Percentiles rank a stretch among this genome's conserved stretches.
phyloP scores from a whole-genome alignment of 495 filamentous ascomycete genomes.

The Penicillium coprophilum region DNA sequence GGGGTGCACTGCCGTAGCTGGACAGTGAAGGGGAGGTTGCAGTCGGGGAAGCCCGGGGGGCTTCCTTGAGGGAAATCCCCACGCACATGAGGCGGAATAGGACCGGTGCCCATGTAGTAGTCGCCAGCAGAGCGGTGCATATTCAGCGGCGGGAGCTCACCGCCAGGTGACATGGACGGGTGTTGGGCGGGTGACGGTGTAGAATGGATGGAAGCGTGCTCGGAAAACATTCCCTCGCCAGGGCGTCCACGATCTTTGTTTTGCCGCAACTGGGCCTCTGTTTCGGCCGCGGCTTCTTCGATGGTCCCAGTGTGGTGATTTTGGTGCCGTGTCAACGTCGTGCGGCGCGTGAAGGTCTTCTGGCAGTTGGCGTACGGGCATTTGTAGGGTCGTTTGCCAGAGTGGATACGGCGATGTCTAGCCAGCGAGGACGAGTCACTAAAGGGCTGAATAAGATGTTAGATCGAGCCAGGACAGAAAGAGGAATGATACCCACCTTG shows the following conservation, averaged over 20 bases:
- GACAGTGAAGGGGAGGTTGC: constrained; percentile 60
- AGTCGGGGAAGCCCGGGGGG: constrained; percentile 67
- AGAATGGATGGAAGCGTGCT: constrained; percentile 76
- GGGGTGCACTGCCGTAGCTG: constrained; percentile 55
- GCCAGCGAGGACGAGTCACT: constrained; percentile 96
- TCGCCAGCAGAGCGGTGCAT: constrained; percentile 68
- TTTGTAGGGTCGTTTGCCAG: constrained; percentile 93
- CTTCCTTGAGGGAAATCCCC: constrained; percentile 73
- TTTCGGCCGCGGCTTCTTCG: constrained; percentile 87
- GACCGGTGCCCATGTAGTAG: constrained; percentile 66
- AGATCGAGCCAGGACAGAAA: neutral
- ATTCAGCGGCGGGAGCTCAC: constrained; percentile 70
- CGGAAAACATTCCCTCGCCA: constrained; percentile 76
- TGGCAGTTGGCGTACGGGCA: constrained; percentile 97
- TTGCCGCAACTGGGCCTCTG: constrained; percentile 72
- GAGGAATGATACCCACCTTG: constrained; percentile 61
- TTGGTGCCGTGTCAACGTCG: constrained; percentile 92
- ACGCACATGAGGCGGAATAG: constrained; percentile 82
- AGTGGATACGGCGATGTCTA: constrained; percentile 91
- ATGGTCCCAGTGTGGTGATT: constrained; percentile 95
- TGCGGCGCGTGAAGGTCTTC: constrained; percentile 96
- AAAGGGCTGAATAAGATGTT: constrained; percentile 68
- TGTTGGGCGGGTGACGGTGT: constrained; percentile 84
- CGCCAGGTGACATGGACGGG: constrained; percentile 74
- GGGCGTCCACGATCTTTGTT: constrained; percentile 60